Conservation (phyloP, 2,329 filamentous ascomycete species). For the Fusarium continuum region DNA sequence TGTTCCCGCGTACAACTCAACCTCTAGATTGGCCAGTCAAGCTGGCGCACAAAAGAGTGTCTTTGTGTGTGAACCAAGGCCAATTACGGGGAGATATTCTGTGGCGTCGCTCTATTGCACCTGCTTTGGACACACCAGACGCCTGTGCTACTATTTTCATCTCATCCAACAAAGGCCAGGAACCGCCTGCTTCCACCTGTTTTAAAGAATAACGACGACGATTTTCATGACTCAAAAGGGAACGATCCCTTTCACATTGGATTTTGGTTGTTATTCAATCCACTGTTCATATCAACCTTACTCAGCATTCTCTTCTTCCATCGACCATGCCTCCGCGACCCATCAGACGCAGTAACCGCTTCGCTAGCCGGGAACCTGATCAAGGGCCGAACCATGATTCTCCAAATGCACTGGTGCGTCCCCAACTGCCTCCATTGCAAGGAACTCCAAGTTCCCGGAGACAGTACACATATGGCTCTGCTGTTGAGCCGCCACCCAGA, state of each 20-base stretch:
- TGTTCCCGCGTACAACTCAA: conserved; percentile 26
- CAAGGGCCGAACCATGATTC: conserved; percentile 4
- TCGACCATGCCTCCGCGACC: conserved; percentile 39
- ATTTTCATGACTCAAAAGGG: conserved; percentile 36
- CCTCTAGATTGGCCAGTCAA: conserved; percentile 33
- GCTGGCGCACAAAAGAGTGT: conserved; percentile 4
- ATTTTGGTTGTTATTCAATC: conserved; percentile 2
- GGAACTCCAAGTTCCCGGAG: conserved; percentile 50
- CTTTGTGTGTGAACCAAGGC: conserved; percentile 24
- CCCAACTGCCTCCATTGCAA: conserved; percentile 36
- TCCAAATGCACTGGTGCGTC: conserved; percentile 23
- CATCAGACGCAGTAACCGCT: conserved; percentile 31
- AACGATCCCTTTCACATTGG: background rate
- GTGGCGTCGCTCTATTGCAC: conserved; percentile 3
- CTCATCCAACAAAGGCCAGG: conserved; percentile 28
- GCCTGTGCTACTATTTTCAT: conserved; percentile 34
- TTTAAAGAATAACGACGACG: conserved; percentile 5
- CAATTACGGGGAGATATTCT: conserved; percentile 5
- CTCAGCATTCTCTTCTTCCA: background rate
- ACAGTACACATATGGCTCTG: conserved; percentile 52
- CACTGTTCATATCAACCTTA: background rate
- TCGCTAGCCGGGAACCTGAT: conserved; percentile 35
- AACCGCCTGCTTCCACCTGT: background rate
- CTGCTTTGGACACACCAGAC: conserved; percentile 9
- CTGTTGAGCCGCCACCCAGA: conserved; percentile 47